Conservation (phyloP, 2,329 filamentous ascomycete genomes). For the Phialocephala subalpina region DNA sequence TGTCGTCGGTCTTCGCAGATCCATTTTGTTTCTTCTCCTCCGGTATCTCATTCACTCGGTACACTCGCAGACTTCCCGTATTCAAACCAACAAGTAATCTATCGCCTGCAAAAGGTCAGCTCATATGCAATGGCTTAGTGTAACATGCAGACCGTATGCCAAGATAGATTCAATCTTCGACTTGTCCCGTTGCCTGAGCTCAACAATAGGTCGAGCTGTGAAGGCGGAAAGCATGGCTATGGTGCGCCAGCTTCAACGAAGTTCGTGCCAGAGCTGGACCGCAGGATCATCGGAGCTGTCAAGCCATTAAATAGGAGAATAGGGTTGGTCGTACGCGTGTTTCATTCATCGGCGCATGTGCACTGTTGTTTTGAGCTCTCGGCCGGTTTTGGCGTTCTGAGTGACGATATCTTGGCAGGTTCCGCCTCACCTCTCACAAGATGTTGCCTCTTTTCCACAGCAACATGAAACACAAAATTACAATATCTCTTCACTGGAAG, state of each 20-base stretch:
- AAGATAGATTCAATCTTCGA: conserved; percentile 96
- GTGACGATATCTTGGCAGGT: conserved; percentile 41
- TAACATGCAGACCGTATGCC: conserved; percentile 72
- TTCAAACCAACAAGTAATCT: conserved; percentile 91
- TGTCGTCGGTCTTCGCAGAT: conserved; percentile 43
- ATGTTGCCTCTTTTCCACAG: not conserved
- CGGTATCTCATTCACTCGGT: conserved; percentile 80
- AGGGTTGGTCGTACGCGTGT: conserved; percentile 18
- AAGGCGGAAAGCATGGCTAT: conserved; percentile 93
- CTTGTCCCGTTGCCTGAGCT: conserved; percentile 95
- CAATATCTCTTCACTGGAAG: not conserved
- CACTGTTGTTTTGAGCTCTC: conserved; percentile 19
- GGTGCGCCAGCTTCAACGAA: conserved; percentile 35
- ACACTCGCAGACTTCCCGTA: conserved; percentile 87
- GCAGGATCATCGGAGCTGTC: conserved; percentile 30
- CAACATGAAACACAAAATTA: not conserved
- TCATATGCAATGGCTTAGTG: not conserved
- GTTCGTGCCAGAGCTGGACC: conserved; percentile 23
- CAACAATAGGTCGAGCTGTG: conserved; percentile 93
- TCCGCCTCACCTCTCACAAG: not conserved
- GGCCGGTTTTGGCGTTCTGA: conserved; percentile 9
- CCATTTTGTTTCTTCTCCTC: conserved; percentile 51
- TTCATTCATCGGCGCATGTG: conserved; percentile 33
- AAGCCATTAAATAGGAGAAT: conserved; percentile 13
- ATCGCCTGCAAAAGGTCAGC: conserved; percentile 66